A percentile compares a stretch with the other conserved stretches of the same genome.
Evolutionary conservation across 805 yeast species (phyloP).

Genomic region (Candida namnaoensis): DNA sequence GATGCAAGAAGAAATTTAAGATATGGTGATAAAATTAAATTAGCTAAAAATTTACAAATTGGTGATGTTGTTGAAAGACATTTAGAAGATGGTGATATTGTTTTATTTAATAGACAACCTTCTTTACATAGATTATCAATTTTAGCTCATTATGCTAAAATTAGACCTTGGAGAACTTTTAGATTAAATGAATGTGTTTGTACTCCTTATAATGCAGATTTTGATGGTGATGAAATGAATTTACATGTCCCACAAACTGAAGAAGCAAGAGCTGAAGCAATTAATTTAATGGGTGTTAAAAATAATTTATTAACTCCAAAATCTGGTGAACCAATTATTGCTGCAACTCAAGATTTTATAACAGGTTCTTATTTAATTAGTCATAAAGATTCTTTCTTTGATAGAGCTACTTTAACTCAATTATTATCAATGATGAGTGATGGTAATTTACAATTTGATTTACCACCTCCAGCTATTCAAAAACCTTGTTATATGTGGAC

Average conservation of each 20-base stretch:
- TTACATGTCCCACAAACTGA: constrained; percentile 98
- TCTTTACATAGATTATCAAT: constrained; percentile 92
- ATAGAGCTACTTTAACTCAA: constrained; percentile 77
- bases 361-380: constrained; percentile 93
- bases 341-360: constrained; percentile 98
- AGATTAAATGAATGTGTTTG: constrained; percentile 97
- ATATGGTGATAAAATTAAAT: constrained; percentile 74
- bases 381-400: constrained; percentile 88
- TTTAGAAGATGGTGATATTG: constrained; percentile 94
- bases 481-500: constrained; percentile 94
- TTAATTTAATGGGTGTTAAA: constrained; percentile 95
- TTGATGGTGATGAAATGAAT: constrained; percentile 99
- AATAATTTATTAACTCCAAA: constrained; percentile 91
- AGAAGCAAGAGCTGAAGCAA: constrained; percentile 98
- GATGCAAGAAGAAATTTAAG: constrained; percentile 79
- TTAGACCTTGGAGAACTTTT: constrained; percentile 97
- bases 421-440: constrained; percentile 93
- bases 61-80: constrained; percentile 97
- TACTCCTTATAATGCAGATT: constrained; percentile 98
- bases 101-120: constrained; percentile 94
- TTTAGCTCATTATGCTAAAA: constrained; percentile 89
- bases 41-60: constrained; percentile 67
- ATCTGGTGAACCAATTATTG: constrained; percentile 98
- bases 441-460: constrained; percentile 76
- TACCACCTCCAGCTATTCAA: constrained; percentile 91